Base-by-base conservation (phyloP, 768 basidiomycete species). In the Pulveroboletus ravenelii region DNA sequence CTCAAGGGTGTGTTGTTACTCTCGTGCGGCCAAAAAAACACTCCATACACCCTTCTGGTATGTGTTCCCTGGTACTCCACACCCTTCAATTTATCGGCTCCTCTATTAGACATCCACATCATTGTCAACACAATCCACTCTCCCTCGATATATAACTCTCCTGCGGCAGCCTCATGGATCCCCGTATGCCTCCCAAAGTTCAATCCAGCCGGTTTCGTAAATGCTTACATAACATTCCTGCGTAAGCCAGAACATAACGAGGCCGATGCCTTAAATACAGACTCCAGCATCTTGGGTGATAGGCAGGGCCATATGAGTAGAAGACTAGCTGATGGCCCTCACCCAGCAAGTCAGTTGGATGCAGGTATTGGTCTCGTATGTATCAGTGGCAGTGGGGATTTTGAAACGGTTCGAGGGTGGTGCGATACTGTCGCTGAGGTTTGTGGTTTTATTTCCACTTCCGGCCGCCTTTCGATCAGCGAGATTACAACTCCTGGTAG, bases 131-230 rank as follows among this genome's bases (percentile, higher is more conserved):
- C 93, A 3, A 80, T 97, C 8, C 80, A 88, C 50, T 80, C 89
- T 0, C 88, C 91, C 0, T 87, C 91, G 1, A 82, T 88, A 56
- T 73, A 76, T 52, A 87, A 84, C 63, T 87, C 85, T 2, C 83
- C 85, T 9, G 86, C 85, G 6, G 75, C 92, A 7, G 88, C 93
- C 13, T 87, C 87, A 6, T 99, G 93, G 92, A 79, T 98, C 8
- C 96, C 96, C 3, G 80, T 99, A 41, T 98, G 96, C 65, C 78
- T 99, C 3, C 95, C 96, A 0, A 93, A 93, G 66, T 98, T 90
- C 74, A 92, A 97, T 62, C 75, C 90, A 0, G 71, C 82, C 5
- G 87, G 87, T 1, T 97, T 97, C 67, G 84, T 95, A 25, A 92
- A 99, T 65, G 88, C 91, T 12, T 96, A 94, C 60, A 79, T 97